These are phyloP conservation scores for Albizia julibrissin DNA, from an alignment of 306 rosid species.

Conservation along the genomic window DNA sequence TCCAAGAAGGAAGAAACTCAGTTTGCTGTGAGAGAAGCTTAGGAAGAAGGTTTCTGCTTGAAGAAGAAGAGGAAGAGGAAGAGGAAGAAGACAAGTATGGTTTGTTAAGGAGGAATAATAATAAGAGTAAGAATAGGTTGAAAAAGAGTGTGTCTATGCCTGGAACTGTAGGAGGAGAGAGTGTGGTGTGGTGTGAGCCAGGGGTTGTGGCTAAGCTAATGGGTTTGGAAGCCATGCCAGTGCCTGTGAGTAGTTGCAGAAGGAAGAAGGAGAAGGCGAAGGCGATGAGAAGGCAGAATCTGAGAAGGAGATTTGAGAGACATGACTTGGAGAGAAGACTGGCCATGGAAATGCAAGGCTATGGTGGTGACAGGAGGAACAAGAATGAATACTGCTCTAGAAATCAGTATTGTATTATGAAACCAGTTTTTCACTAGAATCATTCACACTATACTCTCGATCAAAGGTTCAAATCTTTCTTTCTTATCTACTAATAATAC, in stretches of 20 bases:
- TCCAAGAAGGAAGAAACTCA: conserved; percentile 54
- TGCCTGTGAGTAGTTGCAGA: conserved; percentile 40
- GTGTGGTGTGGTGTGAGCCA: conserved; percentile 85
- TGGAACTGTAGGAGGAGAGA: conserved; percentile 64
- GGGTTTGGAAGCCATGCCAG: conserved; percentile 91
- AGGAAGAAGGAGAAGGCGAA: conserved; percentile 38
- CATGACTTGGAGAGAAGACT: conserved; percentile 51
- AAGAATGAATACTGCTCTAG: conserved; percentile 40
- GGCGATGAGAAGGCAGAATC: conserved; percentile 42
- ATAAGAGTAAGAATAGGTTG: not conserved
- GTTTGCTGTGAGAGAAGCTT: conserved; percentile 51
- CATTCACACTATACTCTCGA: not conserved
- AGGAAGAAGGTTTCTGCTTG: conserved; percentile 29
- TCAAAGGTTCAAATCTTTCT: not conserved
- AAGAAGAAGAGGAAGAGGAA: conserved; percentile 13
- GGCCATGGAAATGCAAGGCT: conserved; percentile 55
- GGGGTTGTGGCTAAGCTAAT: conserved; percentile 88
- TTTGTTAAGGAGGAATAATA: not conserved
- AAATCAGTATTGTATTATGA: conserved; percentile 47
- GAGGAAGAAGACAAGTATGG: conserved; percentile 16
- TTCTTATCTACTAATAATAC: not conserved
- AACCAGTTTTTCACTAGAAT: conserved; percentile 43
- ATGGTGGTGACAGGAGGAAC: conserved; percentile 26
- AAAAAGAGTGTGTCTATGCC: conserved; percentile 46
- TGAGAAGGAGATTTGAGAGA: conserved; percentile 57